These are phyloP conservation scores for Dianthus caryophyllus DNA, from an alignment of 148 eudicot genomes.

Conservation along the genomic window DNA sequence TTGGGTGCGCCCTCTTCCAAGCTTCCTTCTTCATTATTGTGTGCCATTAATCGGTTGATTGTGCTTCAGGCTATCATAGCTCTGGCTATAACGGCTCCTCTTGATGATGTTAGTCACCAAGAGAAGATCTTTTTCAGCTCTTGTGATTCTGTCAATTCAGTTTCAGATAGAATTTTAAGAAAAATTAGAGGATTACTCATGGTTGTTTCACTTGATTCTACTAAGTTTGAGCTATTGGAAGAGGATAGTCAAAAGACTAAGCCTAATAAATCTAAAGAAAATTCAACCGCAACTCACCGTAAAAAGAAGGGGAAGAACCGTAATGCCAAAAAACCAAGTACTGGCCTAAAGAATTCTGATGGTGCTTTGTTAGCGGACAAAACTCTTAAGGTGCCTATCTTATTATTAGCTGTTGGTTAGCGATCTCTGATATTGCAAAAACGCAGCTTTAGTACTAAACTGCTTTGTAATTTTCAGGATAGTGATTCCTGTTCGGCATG, in stretches of 20 bases:
- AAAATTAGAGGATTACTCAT: conserved; percentile 76
- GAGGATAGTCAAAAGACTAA: conserved; percentile 35
- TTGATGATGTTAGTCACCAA: conserved; percentile 35
- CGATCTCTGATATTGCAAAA: neutral
- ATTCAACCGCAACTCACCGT: conserved; percentile 44
- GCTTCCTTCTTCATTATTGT: conserved; percentile 27
- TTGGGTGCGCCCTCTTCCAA: conserved; percentile 31
- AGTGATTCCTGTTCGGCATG: conserved; percentile 28
- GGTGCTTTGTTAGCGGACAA: conserved; percentile 32
- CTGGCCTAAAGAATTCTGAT: conserved; percentile 33
- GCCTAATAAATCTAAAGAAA: conserved; percentile 54
- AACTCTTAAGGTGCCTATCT: conserved; percentile 44
- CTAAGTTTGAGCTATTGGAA: conserved; percentile 75
- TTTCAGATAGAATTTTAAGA: conserved; percentile 62
- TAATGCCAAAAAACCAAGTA: conserved; percentile 43
- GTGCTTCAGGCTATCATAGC: conserved; percentile 64
- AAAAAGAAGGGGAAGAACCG: conserved; percentile 76
- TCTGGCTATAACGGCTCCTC: conserved; percentile 40
- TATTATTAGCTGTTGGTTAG: conserved; percentile 5
- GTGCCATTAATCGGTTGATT: conserved; percentile 40
- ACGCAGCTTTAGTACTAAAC: conserved; percentile 17
- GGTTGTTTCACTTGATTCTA: conserved; percentile 88
- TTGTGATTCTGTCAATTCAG: conserved; percentile 47
- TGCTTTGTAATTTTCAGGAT: conserved; percentile 43
- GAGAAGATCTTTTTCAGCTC: conserved; percentile 76